Evolutionary conservation across 1,139 yeast species (phyloP), one percentile per base, ranked within the genome.

Genomic region (Sugiyamaella pinicola): DNA sequence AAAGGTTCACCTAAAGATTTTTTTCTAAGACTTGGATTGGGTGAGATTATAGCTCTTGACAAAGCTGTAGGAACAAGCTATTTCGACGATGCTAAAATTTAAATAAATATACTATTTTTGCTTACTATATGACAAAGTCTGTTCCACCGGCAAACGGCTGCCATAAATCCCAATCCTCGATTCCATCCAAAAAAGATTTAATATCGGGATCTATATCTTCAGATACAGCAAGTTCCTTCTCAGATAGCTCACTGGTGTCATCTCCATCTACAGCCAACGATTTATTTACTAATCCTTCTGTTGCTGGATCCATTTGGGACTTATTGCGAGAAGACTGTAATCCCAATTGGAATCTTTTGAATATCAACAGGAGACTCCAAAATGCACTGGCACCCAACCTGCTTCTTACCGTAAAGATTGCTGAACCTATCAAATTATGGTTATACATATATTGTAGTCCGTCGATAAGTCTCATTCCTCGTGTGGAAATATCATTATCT

Each of bases 381-480:
- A 53, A 53, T 10, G 55, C 55, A 28, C 56, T 51, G 17, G 55
- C 52, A 8, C 56, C 56, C n/a, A 53, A 28, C 18, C 56, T 42
- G 12, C 42, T 53, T 31, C 53, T 35, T 8, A 53, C 55, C 17
- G 46, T 24, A 21, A 53, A 53, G 2, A 53, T 42, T 4, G 53
- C 39, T 12, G 35, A 10, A 8, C 12, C 18, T 10, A 53, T 18
- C 12, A 45, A 12, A 9, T 51, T 47, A 15, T 44, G 24, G 18
- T 29, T 39, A 31, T 47, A 46, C 56, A 53, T 53, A n/a, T 35
- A 21, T 24, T 53, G 56, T 9, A 51, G 35, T 4, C 56, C 56
- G 17, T 40, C 48, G n/a, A 53, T 28, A 12, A 53, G 39, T 28
- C 55, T 43, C 56, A 53, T 51, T 2, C 53, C 45, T 21, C 56